phyloP scores from a whole-genome alignment of 495 filamentous ascomycete genomes.

The Thermothielavioides terrestris region DNA sequence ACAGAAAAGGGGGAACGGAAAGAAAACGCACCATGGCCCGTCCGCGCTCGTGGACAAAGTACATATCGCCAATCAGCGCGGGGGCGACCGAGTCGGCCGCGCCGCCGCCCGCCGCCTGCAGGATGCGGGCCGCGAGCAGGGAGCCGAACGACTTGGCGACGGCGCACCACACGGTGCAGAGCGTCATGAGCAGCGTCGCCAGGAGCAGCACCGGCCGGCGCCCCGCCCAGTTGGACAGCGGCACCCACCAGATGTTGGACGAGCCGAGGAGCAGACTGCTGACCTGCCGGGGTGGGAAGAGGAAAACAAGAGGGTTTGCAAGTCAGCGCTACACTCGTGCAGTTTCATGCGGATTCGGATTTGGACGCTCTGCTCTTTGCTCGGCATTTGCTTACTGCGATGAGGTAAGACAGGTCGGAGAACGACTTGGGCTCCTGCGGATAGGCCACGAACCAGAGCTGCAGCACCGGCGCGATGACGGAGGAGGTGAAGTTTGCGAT shows the following conservation, averaged over 20 bases:
- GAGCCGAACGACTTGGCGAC: not conserved
- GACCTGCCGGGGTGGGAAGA: not conserved
- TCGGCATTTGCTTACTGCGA: not conserved
- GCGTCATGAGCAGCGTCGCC: constrained; percentile 1
- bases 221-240: constrained; percentile 1
- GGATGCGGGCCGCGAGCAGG: not conserved
- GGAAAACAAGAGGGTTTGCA: no score
- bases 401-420: not conserved
- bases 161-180: not conserved
- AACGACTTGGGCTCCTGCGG: not conserved
- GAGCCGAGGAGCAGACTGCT: not conserved
- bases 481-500: not conserved
- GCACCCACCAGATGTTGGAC: constrained; percentile 4
- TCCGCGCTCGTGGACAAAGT: not conserved
- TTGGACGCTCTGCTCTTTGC: no score
- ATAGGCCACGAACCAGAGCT: not conserved
- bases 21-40: not conserved
- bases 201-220: not conserved
- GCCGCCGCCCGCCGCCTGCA: not conserved
- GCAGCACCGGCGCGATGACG: not conserved
- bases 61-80: not conserved
- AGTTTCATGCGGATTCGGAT: no score
- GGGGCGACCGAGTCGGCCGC: not conserved
- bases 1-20: not conserved
- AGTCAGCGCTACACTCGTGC: no score